Conservation (phyloP, 371 early-diverging fungal species). For the Umbelopsis sp. region DNA sequence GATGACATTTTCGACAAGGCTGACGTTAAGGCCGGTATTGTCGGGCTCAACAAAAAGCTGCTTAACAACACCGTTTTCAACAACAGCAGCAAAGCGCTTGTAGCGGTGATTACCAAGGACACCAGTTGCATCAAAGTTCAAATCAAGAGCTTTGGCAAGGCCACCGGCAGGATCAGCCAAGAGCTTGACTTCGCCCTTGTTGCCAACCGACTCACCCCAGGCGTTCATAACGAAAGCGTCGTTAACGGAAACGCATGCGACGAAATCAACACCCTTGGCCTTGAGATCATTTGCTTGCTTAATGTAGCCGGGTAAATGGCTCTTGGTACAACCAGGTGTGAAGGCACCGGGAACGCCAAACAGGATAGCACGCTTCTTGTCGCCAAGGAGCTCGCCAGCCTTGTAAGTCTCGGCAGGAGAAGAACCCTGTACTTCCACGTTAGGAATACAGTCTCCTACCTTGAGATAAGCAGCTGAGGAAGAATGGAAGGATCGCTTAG, state of each 20-base stretch:
- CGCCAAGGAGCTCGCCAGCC: constrained; percentile 47
- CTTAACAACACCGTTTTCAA: constrained; percentile 58
- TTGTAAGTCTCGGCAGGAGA: constrained; percentile 47
- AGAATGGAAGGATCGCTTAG: constrained; percentile 27
- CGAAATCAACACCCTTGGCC: constrained; percentile 62
- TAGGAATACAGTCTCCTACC: constrained; percentile 39
- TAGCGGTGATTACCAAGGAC: constrained; percentile 68
- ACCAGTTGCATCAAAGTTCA: constrained; percentile 65
- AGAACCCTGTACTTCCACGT: constrained; percentile 41
- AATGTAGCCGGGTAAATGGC: constrained; percentile 74
- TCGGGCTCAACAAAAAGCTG: constrained; percentile 59
- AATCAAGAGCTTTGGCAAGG: constrained; percentile 64
- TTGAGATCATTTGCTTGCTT: constrained; percentile 60
- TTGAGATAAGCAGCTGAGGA: constrained; percentile 26
- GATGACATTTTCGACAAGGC: constrained; percentile 56
- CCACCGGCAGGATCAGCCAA: constrained; percentile 70
- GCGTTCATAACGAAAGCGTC: constrained; percentile 78
- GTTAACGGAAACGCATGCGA: constrained; percentile 71
- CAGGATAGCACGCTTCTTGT: constrained; percentile 51
- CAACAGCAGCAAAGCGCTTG: constrained; percentile 71
- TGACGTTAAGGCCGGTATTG: constrained; percentile 60
- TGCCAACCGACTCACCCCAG: constrained; percentile 62
- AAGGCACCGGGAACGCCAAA: constrained; percentile 71
- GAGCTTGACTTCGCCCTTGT: constrained; percentile 48
- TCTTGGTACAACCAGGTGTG: constrained; percentile 68